Conservation (phyloP, 2,329 filamentous ascomycete genomes). For the Trichophaea hybrida region DNA sequence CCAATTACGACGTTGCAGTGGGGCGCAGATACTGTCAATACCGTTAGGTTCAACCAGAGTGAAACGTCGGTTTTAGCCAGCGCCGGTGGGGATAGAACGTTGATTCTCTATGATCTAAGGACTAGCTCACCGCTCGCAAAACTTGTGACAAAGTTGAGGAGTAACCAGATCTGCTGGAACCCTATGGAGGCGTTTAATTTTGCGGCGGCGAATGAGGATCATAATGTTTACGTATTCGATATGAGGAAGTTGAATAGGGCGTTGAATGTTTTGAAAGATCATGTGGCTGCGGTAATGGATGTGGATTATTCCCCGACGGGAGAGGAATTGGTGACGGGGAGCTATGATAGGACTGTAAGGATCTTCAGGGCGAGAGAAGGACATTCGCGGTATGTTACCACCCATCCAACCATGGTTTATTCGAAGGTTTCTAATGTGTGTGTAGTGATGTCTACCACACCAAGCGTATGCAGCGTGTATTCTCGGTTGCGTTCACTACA, state of each 20-base stretch:
- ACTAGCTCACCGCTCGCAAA: slow-evolving; percentile 72
- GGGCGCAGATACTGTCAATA: slow-evolving; percentile 62
- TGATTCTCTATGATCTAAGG: slow-evolving; percentile 84
- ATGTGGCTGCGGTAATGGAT: slow-evolving; percentile 88
- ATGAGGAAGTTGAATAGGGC: slow-evolving; percentile 81
- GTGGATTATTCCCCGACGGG: slow-evolving; percentile 91
- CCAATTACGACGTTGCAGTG: slow-evolving; percentile 50
- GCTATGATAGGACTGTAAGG: slow-evolving; percentile 75
- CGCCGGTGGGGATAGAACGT: slow-evolving; percentile 66
- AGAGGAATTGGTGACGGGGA: slow-evolving; percentile 80
- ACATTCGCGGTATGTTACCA: slow-evolving; percentile 20
- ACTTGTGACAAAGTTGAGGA: slow-evolving; percentile 65
- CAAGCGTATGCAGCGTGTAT: slow-evolving; percentile 92
- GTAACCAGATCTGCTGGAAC: slow-evolving; percentile 79
- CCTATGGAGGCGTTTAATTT: slow-evolving; percentile 96
- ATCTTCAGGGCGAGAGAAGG: slow-evolving; percentile 26
- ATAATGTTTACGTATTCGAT: slow-evolving; percentile 86
- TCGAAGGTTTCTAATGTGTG: background rate
- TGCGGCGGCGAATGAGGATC: slow-evolving; percentile 83
- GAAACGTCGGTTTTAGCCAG: slow-evolving; percentile 86
- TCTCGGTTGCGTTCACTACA: slow-evolving; percentile 69
- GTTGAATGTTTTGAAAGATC: slow-evolving; percentile 77
- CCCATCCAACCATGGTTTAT: background rate
- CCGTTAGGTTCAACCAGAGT: slow-evolving; percentile 79
- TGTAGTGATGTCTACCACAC: slow-evolving; percentile 84